A percentile compares a stretch with the other conserved stretches of the same genome.
Conservation (phyloP, 345 rosid species). For the Geranium brycei region DNA sequence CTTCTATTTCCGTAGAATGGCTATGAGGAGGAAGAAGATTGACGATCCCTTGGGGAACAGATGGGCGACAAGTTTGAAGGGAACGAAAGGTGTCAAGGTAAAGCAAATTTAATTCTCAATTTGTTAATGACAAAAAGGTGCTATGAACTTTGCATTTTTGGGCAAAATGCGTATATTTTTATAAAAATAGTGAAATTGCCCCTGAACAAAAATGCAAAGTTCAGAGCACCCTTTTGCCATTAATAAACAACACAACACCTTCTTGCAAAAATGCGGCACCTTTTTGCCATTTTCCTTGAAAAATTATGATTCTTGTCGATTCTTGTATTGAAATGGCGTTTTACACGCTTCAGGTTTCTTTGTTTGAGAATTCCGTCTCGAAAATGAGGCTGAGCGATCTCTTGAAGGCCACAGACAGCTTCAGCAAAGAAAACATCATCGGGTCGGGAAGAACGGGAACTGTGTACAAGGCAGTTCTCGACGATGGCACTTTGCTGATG, state of each 20-base stretch:
- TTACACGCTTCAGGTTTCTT: slow-evolving; percentile 49
- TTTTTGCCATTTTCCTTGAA: too few relatives aligned
- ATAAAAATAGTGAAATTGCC: too few relatives aligned
- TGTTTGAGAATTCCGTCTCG: slow-evolving; percentile 67
- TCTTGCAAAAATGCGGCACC: too few relatives aligned
- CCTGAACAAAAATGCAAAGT: too few relatives aligned
- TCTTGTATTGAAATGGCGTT: slow-evolving; percentile 6
- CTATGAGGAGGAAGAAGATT: slow-evolving; percentile 42
- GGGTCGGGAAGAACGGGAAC: slow-evolving; percentile 85
- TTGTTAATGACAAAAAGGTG: too few relatives aligned
- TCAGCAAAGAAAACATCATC: slow-evolving; percentile 65
- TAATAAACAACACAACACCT: too few relatives aligned
- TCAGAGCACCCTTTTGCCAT: too few relatives aligned
- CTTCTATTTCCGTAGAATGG: slow-evolving; percentile 42
- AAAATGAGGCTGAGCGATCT: slow-evolving; percentile 79
- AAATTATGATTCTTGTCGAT: too few relatives aligned
- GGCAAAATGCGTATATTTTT: too few relatives aligned
- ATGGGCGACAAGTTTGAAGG: slow-evolving; percentile 71
- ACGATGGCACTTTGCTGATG: slow-evolving; percentile 64
- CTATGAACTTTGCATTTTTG: too few relatives aligned
- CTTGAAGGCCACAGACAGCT: slow-evolving; percentile 70
- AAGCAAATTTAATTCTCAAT: slow-evolving; percentile 10
- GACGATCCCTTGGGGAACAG: slow-evolving; percentile 90
- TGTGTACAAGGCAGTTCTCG: slow-evolving; percentile 66
- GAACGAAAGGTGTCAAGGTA: slow-evolving; percentile 58